Evolutionary conservation across 75 land plant genomes (phyloP).

Genomic region (Sequoiadendron giganteum): DNA sequence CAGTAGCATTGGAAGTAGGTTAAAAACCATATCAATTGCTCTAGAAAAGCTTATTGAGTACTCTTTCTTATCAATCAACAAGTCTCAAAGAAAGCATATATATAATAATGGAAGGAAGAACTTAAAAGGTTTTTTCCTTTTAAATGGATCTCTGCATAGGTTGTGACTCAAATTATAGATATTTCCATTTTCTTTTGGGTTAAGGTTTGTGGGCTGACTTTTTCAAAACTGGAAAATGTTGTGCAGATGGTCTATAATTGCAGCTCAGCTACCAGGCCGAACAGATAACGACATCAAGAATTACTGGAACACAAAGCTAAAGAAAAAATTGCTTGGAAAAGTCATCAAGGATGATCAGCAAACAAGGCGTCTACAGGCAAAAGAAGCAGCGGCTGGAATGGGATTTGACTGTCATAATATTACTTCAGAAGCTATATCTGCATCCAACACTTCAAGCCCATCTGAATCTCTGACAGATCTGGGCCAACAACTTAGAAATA

Average conservation of each 20-base stretch:
- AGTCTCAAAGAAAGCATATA: not conserved
- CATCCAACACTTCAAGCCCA: not conserved
- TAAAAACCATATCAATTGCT: not conserved
- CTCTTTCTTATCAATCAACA: not conserved
- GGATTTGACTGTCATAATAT: not conserved
- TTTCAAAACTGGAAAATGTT: not conserved
- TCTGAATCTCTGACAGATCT: slow-evolving; percentile 6
- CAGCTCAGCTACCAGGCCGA: slow-evolving; percentile 7
- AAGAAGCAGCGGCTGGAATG: slow-evolving; percentile 8
- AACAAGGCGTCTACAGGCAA: slow-evolving; percentile 6
- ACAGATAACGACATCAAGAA: slow-evolving; percentile 13
- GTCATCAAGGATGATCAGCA: slow-evolving; percentile 5
- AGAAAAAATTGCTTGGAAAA: slow-evolving; percentile 13
- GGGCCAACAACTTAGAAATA: not conserved
- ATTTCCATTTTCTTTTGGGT: not conserved
- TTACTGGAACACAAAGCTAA: slow-evolving; percentile 9
- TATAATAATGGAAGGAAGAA: not conserved
- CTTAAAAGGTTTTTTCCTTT: no score
- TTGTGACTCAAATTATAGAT: not conserved
- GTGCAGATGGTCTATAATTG: slow-evolving; percentile 11
- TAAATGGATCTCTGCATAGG: not conserved
- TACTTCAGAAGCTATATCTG: slow-evolving; percentile 10
- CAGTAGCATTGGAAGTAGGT: slow-evolving; percentile 37
- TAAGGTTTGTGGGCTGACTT: not conserved
- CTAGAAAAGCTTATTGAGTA: not conserved